phyloP scores from a whole-genome alignment of 208 protist genomes.

The Acanthamoeba culbertsoni region DNA sequence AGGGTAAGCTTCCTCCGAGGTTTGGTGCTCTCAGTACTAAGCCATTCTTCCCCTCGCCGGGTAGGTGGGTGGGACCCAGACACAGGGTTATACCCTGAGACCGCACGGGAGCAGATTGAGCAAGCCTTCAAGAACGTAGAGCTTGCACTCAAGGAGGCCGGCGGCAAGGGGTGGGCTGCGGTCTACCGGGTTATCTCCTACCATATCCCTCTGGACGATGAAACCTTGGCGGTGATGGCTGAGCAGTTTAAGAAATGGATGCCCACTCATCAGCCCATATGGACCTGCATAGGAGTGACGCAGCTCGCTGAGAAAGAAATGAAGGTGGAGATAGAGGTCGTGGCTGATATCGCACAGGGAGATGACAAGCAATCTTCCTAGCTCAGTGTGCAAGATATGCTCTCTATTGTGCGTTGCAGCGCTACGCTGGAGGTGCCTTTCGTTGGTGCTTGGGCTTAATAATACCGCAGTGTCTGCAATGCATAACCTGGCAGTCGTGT shows the following conservation, averaged over 20 bases:
- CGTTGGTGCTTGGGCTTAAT: background rate
- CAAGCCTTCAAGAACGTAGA: constrained; percentile 38
- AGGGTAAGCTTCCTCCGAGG: no score
- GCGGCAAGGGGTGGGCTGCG: background rate
- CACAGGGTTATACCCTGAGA: background rate
- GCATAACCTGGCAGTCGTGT: constrained; percentile 11
- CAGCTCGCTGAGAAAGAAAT: background rate
- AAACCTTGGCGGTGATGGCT: background rate
- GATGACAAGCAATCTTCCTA: background rate
- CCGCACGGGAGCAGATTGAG: background rate
- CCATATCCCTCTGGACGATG: background rate
- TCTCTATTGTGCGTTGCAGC: no score
- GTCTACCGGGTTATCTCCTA: constrained; percentile 36
- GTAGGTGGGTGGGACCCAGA: constrained; percentile 34
- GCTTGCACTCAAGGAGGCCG: background rate
- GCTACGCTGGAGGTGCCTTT: background rate
- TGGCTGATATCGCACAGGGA: background rate
- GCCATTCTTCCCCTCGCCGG: background rate
- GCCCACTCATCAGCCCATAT: constrained; percentile 2
- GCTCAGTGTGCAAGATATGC: no score
- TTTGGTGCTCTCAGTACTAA: background rate
- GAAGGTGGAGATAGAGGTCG: constrained; percentile 24
- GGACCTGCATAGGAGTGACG: background rate
- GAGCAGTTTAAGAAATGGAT: constrained; percentile 46
- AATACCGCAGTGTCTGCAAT: constrained; percentile 41